Base-by-base conservation (phyloP, 2,329 filamentous ascomycete species). In the Nemania abortiva region DNA sequence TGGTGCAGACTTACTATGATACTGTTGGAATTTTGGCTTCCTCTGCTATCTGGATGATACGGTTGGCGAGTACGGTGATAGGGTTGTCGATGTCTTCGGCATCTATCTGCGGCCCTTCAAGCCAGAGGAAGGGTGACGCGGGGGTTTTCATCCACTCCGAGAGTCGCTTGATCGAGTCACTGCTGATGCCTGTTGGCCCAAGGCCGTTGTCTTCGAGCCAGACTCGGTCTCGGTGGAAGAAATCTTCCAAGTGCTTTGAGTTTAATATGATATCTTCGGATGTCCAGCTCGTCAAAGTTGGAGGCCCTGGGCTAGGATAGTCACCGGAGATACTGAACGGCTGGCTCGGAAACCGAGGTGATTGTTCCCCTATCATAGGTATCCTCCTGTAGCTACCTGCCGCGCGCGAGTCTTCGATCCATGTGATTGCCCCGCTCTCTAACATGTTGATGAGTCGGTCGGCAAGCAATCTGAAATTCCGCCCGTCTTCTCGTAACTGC, bases 61-160 rank as follows among this genome's bases (percentile, higher is more conserved):
- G 31, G 24, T 60, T 71, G 42, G 66, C 58, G 29, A 71, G 45
- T 27, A 66, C 18, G 7, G 54, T 63, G 6, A 71, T 56, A 10
- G 69, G 66, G 52, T 66, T 69, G 6, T 52, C 59, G n/a, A 55
- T 31, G 20, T 59, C 69, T 15, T 68, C 63, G 20, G 52, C 54
- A 11, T 45, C 31, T 22, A 63, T 54, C 2, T 6, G 49, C n/a
- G 69, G 62, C 6, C 69, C 69, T 24, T 71, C 69, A 18, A 71
- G 52, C 69, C 66, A 71, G 27, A 71, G 49, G 6, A 69, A 29
- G 24, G 15, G 50, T 24, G 55, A 53, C 3, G 39, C 20, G 0
- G 47, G n/a, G 34, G 31, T n/a, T 24, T 66, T 66, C 66, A 69
- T 71, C 69, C 66, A 69, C 9, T 69, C 69, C 5, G 63, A 52